These are phyloP conservation scores for Globisporangium paddicum DNA, from an alignment of 352 stramenopile genomes.

Conservation along the genomic window DNA sequence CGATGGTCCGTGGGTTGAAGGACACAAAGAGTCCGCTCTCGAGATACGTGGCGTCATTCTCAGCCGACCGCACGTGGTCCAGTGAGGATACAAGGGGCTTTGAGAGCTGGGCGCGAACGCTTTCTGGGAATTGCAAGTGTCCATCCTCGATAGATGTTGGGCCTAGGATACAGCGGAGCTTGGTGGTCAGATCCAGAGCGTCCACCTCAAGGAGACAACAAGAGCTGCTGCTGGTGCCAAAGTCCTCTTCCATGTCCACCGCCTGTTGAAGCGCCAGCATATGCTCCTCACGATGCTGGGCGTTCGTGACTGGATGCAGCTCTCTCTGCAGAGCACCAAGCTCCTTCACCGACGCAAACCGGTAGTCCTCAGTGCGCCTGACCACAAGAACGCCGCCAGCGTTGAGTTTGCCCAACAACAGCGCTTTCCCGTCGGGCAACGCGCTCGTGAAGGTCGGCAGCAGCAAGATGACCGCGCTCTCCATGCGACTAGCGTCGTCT, in stretches of 20 bases:
- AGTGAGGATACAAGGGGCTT: slow-evolving; percentile 12
- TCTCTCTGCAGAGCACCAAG: slow-evolving; percentile 2
- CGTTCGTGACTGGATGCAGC: slow-evolving; percentile 4
- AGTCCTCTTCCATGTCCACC: not conserved
- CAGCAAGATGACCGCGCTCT: slow-evolving; percentile 35
- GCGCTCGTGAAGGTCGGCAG: slow-evolving; percentile 29
- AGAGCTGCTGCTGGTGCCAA: not conserved
- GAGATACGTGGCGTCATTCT: slow-evolving; percentile 28
- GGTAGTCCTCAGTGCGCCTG: not conserved
- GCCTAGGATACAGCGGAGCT: slow-evolving; percentile 33
- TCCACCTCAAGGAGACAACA: slow-evolving; percentile 31
- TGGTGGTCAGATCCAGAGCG: slow-evolving; percentile 32
- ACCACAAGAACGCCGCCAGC: slow-evolving; percentile 7
- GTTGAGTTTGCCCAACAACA: slow-evolving; percentile 27
- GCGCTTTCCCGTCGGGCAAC: slow-evolving; percentile 18
- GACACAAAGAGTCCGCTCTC: slow-evolving; percentile 43
- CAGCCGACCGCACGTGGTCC: slow-evolving; percentile 16
- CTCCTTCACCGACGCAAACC: not conserved
- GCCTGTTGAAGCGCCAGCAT: not conserved
- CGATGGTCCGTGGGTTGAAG: slow-evolving; percentile 10
- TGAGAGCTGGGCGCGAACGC: slow-evolving; percentile 31
- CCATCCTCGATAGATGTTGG: slow-evolving; percentile 27
- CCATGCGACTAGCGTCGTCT: slow-evolving; percentile 5
- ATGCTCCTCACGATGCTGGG: slow-evolving; percentile 3
- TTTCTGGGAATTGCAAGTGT: slow-evolving; percentile 42